A percentile compares a stretch with the other conserved stretches of the same genome.
Conservation (phyloP, 78 protist species). For the Trichosphaerium sp. region DNA sequence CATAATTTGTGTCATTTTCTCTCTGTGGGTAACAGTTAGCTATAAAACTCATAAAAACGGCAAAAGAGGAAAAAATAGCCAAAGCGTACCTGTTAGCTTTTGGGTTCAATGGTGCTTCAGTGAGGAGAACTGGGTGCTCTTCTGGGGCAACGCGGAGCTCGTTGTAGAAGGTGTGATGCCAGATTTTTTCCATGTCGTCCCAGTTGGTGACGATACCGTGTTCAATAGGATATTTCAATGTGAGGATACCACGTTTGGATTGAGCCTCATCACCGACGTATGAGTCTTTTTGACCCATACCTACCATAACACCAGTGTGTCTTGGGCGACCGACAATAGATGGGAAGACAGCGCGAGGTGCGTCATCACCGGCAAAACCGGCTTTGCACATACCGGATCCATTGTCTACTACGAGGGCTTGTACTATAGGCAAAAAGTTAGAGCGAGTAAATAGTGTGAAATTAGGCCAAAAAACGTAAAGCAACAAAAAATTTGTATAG, state of each 20-base stretch:
- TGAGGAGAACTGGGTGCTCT: slow-evolving; percentile 79
- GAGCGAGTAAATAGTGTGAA: too few relatives aligned
- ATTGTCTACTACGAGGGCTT: too few relatives aligned
- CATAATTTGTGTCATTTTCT: slow-evolving; percentile 85
- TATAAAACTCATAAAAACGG: too few relatives aligned
- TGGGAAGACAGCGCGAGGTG: slow-evolving; percentile 74
- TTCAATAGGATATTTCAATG: slow-evolving; percentile 70
- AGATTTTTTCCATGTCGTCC: slow-evolving; percentile 98
- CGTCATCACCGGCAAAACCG: slow-evolving; percentile 73
- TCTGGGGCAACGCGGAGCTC: too few relatives aligned
- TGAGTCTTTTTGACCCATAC: slow-evolving; percentile 68
- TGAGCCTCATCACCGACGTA: slow-evolving; percentile 92
- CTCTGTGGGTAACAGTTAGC: slow-evolving; percentile 84
- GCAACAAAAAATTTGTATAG: too few relatives aligned
- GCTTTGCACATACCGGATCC: slow-evolving; percentile 43
- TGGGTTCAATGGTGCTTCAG: slow-evolving; percentile 82
- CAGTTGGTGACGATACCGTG: slow-evolving; percentile 96
- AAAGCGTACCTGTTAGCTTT: too few relatives aligned
- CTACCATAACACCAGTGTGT: slow-evolving; percentile 53
- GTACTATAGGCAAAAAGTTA: too few relatives aligned
- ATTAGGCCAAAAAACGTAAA: too few relatives aligned
- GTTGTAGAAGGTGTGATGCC: too few relatives aligned
- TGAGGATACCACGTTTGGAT: slow-evolving; percentile 67
- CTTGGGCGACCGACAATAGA: slow-evolving; percentile 73
- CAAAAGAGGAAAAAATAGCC: too few relatives aligned